Percentiles rank a stretch among this genome's conserved stretches.
These are phyloP conservation scores for Debaryomyces nepalensis DNA, from an alignment of 1,139 yeast genomes.

Conservation along the genomic window DNA sequence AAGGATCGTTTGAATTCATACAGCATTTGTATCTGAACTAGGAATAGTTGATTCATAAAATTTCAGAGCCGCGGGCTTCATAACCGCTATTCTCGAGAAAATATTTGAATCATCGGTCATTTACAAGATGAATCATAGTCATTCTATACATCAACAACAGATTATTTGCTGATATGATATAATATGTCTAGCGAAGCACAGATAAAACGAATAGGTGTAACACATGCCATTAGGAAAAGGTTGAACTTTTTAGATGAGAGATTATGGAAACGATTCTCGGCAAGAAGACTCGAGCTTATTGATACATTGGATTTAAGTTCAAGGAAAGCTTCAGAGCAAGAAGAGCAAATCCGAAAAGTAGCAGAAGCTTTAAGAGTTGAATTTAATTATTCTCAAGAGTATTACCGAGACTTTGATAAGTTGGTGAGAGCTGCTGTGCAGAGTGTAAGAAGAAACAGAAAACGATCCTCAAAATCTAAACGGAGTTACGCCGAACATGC, in stretches of 20 bases:
- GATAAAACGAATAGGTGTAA: constrained; percentile 57
- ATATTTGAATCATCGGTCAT: constrained; percentile 10
- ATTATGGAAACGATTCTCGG: constrained; percentile 87
- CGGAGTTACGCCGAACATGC: constrained; percentile 12
- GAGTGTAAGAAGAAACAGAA: constrained; percentile 51
- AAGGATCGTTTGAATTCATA: too few relatives aligned
- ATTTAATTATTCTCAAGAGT: constrained; percentile 66
- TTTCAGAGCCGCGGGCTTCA: too few relatives aligned
- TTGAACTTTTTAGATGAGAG: constrained; percentile 80
- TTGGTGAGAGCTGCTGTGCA: constrained; percentile 93
- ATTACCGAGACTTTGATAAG: constrained; percentile 77
- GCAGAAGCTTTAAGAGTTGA: constrained; percentile 78
- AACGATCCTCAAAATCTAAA: constrained; percentile 42
- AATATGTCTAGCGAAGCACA: constrained; percentile 5
- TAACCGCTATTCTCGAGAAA: constrained; percentile 5
- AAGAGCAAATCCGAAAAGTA: constrained; percentile 72
- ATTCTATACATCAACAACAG: neutral
- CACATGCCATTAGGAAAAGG: constrained; percentile 74
- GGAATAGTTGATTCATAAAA: too few relatives aligned
- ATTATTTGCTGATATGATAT: neutral
- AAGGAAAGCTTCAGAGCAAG: constrained; percentile 92
- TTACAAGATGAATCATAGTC: constrained; percentile 3
- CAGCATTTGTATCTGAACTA: too few relatives aligned
- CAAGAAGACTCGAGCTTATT: constrained; percentile 83
- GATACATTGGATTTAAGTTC: constrained; percentile 78